These are phyloP conservation scores for Hypoxylon sp. DNA, from an alignment of 2,329 filamentous ascomycete species.

Conservation along the genomic window DNA sequence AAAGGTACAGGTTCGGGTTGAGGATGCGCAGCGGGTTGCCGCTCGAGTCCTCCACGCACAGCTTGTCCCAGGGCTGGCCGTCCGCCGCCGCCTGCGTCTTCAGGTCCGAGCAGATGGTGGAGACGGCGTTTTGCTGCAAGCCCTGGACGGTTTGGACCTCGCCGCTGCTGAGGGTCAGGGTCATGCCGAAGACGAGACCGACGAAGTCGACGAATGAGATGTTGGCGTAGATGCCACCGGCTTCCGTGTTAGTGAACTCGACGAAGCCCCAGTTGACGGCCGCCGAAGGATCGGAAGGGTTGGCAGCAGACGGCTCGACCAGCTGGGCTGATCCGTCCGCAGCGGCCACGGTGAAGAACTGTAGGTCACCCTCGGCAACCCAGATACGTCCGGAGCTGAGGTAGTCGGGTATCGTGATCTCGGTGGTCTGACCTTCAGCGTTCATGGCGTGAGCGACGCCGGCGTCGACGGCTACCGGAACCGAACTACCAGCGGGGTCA, in stretches of 20 bases:
- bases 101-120: constrained; percentile 57
- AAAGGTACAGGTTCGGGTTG: constrained; percentile 57
- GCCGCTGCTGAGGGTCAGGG: constrained; percentile 54
- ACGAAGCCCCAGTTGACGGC: constrained; percentile 63
- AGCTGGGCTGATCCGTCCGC: constrained; percentile 51
- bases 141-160: constrained; percentile 56
- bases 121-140: constrained; percentile 53
- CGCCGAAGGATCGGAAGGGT: constrained; percentile 57
- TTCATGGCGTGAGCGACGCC: constrained; percentile 55
- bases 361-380: constrained; percentile 55
- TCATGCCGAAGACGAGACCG: constrained; percentile 63
- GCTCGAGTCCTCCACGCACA: constrained; percentile 55
- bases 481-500: constrained; percentile 47
- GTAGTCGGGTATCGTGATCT: constrained; percentile 55
- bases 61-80: constrained; percentile 57
- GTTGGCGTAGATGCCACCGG: constrained; percentile 59
- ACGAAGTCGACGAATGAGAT: constrained; percentile 66
- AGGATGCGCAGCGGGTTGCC: constrained; percentile 59
- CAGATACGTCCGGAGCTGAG: constrained; percentile 57
- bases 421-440: constrained; percentile 52
- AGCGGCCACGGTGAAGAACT: constrained; percentile 54
- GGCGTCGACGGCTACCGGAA: constrained; percentile 50
- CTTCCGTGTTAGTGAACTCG: constrained; percentile 59
- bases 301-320: constrained; percentile 62
- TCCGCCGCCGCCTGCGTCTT: constrained; percentile 54